Evolutionary conservation across 2,329 filamentous ascomycete genomes (phyloP).

Genomic region (Nothophaeocryptopus gaeumannii): DNA sequence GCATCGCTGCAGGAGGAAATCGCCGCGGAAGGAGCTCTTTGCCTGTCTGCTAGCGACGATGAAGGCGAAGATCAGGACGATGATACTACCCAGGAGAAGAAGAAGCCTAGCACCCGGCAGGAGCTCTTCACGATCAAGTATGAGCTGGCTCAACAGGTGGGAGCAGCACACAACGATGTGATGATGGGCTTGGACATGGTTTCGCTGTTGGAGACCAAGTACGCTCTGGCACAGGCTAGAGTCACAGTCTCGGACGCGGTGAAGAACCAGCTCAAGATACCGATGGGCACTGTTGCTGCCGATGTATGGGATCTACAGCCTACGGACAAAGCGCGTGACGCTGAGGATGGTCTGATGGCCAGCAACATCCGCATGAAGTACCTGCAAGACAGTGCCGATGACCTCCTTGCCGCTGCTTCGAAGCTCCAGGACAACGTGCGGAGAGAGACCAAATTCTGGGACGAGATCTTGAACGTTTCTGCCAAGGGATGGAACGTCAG

Average conservation of each 20-base stretch:
- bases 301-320: conserved; percentile 57
- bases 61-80: conserved; percentile 44
- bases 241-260: conserved; percentile 68
- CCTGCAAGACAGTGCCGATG: conserved; percentile 70
- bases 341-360: conserved; percentile 47
- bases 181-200: conserved; percentile 76
- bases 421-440: conserved; percentile 74
- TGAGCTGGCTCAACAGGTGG: conserved; percentile 43
- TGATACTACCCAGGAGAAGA: conserved; percentile 17
- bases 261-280: conserved; percentile 59
- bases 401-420: conserved; percentile 67
- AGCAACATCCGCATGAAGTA: conserved; percentile 76
- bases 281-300: conserved; percentile 71
- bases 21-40: conserved; percentile 40
- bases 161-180: conserved; percentile 54
- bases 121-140: conserved; percentile 40
- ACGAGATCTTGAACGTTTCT: conserved; percentile 75
- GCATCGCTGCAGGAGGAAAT: conserved; percentile 69
- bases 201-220: conserved; percentile 71
- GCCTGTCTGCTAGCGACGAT: conserved; percentile 45
- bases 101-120: conserved; percentile 30
- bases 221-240: conserved; percentile 67
- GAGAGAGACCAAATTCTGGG: conserved; percentile 84
- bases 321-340: conserved; percentile 50
- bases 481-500: conserved; percentile 84